Percentiles rank a stretch among this genome's conserved stretches.
Conservation (phyloP, 345 rosid species). For the Ceriops decandra region DNA sequence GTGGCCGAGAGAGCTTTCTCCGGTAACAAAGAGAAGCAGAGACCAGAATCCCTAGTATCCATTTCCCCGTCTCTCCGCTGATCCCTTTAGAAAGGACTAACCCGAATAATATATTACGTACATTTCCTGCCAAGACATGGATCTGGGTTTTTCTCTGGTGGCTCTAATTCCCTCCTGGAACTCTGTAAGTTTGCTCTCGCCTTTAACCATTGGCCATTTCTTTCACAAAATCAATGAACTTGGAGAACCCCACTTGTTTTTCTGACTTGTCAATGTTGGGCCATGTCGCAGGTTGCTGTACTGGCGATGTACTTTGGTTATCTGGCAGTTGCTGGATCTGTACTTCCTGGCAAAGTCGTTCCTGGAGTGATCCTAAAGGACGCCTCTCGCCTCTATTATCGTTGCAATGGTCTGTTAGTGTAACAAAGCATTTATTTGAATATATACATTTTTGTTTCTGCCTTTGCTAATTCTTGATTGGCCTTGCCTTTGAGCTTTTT, state of each 20-base stretch:
- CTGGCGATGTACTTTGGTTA: constrained; percentile 52
- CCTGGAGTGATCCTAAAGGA: constrained; percentile 60
- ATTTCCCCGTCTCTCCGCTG: no score
- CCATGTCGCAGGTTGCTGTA: constrained; percentile 38
- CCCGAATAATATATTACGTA: no score
- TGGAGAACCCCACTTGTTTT: not conserved
- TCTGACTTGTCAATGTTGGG: not conserved
- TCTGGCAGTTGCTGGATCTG: constrained; percentile 61
- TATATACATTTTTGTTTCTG: not conserved
- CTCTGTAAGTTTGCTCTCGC: not conserved
- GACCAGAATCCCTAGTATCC: no score
- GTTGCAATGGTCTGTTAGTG: constrained; percentile 58
- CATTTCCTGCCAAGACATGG: not conserved
- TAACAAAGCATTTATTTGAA: not conserved
- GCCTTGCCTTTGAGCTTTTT: constrained; percentile 1
- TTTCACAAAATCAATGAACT: not conserved
- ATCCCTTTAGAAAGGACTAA: no score
- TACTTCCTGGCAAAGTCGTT: constrained; percentile 62
- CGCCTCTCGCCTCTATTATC: constrained; percentile 64
- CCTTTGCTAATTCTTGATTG: not conserved
- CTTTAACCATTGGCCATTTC: not conserved
- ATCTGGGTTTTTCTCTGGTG: not conserved
- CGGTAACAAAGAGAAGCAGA: no score
- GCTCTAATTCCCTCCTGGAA: not conserved
- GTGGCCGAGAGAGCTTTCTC: no score